Base-by-base conservation (phyloP, 148 eudicot species). In the Vaccinium myrtillus region DNA sequence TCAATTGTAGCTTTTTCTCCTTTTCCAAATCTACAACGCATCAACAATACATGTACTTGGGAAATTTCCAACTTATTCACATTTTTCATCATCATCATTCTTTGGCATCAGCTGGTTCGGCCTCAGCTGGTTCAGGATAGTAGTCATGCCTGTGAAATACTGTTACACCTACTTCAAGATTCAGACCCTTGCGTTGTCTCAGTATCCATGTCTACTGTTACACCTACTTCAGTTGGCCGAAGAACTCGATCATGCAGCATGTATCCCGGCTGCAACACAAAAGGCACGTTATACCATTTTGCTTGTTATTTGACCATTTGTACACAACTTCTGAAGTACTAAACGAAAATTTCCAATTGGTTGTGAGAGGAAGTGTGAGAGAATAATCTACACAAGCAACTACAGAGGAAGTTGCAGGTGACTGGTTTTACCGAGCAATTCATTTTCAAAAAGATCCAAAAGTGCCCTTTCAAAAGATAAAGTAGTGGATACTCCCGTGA, bases 191-290 rank as follows among this genome's bases (percentile, higher is more conserved):
- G 30, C 30, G 83, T 75, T 75, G 87, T 86, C 81, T 87, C 81
- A 30, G 80, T 87, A 84, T 90, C 90, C 50, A 43, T 58, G 48
- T 91, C 92, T 55, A 83, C 89, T 0, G 98, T 97, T 81, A 97
- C 99, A 36, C 98, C 99, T 80, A 97, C 99, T 88, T 97, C 99
- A 59, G 99, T 98, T 43, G 99, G 99, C 83, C 99, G 90, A 79
- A 97, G 87, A 82, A 97, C 86, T 86, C 99, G 92, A 79, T 94
- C 98, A 73, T 97, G 93, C 80, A 97, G 88, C 77, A 80, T 86
- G 87, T 93, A 97, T 53, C 99, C 98, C 43, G 92, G 86, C 99
- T 97, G 92, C 92, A 83, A 51, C 53, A 75, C 7, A 23, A 81
- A 56, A 27, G 49, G 39, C 50, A 75, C 5, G 43, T 70, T 51